Evolutionary conservation across 192 early-diverging fungal genomes (phyloP), one percentile per base, ranked within the genome.

Genomic region (Lunasporangiospora selenospora): DNA sequence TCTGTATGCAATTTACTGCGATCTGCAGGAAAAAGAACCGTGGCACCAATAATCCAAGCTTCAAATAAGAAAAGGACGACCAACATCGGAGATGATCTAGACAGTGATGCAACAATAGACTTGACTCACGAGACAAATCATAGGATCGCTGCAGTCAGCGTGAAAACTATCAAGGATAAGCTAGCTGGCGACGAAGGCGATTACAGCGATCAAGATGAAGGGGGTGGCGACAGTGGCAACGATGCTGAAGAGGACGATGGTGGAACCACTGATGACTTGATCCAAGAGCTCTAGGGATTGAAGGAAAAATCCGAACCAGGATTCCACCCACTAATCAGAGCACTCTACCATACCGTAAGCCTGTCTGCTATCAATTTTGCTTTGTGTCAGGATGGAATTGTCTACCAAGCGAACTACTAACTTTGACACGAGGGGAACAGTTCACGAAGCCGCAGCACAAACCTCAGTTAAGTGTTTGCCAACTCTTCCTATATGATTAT

Each of bases 311-410:
- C 53, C 16, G 53, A 55, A 29, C 39, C 53, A 12, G 53, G 39
- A 18, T 55, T 55, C 31, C 27, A 43, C 8, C 53, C 53, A 0
- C 53, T 41, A 38, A 55, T 55, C 39, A 42, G 40, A 32, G 53
- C 53, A 55, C 53, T 42, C 11, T 55, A 55, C 40, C 39, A 55
- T 42, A 40, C 53, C 4, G 53, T 55, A 55, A 55, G 53, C 53
- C 43, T 42, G 29, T 55, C 26, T 42, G 19, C 36, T 42, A n/a
- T n/a, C 53, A 43, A 52, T 34, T 52, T 52, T 52, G 34, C 33
- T 16, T 34, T 52, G n/a, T n/a, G n/a, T n/a, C n/a, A n/a, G n/a
- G n/a, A n/a, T n/a, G n/a, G n/a, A n/a, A n/a, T n/a, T n/a, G n/a
- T n/a, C n/a, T n/a, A n/a, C n/a, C n/a, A n/a, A n/a, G n/a, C n/a